phyloP scores from a whole-genome alignment of 768 basidiomycete species.

The Agrocybe chaxingu region DNA sequence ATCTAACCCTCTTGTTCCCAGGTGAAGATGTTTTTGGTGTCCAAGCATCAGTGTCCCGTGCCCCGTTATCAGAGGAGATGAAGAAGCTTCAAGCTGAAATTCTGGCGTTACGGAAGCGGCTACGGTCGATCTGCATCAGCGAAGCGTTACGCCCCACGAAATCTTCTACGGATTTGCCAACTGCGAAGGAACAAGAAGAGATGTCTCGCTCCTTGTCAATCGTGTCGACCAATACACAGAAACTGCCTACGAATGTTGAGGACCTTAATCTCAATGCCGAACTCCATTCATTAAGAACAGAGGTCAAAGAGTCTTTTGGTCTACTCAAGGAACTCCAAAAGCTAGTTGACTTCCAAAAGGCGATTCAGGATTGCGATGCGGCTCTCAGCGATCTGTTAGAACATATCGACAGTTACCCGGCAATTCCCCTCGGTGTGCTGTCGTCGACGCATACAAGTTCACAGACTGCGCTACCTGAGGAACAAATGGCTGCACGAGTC shows the following conservation, averaged over 20 bases:
- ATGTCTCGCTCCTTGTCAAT: slow-evolving; percentile 44
- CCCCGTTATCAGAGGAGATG: slow-evolving; percentile 35
- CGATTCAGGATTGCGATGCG: slow-evolving; percentile 60
- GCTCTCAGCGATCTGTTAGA: slow-evolving; percentile 82
- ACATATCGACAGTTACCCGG: slow-evolving; percentile 82
- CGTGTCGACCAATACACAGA: slow-evolving; percentile 42
- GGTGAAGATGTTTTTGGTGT: slow-evolving; percentile 53
- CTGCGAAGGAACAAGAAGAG: slow-evolving; percentile 39
- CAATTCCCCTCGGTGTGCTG: slow-evolving; percentile 46
- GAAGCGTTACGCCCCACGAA: slow-evolving; percentile 44
- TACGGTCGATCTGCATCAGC: slow-evolving; percentile 61
- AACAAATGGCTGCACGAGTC: slow-evolving; percentile 62
- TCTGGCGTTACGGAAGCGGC: slow-evolving; percentile 50
- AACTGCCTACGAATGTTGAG: slow-evolving; percentile 41
- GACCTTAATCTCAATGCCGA: slow-evolving; percentile 50
- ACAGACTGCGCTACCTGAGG: slow-evolving; percentile 51
- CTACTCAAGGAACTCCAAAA: slow-evolving; percentile 49
- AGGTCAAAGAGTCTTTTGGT: slow-evolving; percentile 49
- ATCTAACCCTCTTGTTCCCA: background rate
- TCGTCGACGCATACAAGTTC: slow-evolving; percentile 45
- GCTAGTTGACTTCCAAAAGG: slow-evolving; percentile 51
- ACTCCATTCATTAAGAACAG: slow-evolving; percentile 54
- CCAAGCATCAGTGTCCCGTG: slow-evolving; percentile 30
- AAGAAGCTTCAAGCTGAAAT: slow-evolving; percentile 48
- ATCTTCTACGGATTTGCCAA: slow-evolving; percentile 47